Conservation (phyloP, 345 rosid genomes). For the Gossypium australe region DNA sequence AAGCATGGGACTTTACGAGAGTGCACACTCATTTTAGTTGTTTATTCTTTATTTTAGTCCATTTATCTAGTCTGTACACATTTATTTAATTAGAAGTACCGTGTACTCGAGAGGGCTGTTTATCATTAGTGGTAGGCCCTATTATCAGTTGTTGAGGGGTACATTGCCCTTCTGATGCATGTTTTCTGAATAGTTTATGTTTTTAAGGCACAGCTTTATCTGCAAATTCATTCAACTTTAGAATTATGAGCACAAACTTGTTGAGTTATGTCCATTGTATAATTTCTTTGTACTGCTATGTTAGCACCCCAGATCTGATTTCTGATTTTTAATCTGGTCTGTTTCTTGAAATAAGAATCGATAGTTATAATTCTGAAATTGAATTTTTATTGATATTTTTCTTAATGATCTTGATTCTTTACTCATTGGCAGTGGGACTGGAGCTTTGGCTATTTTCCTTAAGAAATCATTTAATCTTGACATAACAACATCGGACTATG, state of each 20-base stretch:
- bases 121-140: not conserved
- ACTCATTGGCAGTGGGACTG: conserved; percentile 68
- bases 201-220: not conserved
- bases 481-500: conserved; percentile 81
- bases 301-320: not conserved
- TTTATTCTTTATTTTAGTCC: not conserved
- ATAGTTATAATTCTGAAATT: not conserved
- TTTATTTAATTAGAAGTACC: not conserved
- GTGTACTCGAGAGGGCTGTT: not conserved
- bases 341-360: not conserved
- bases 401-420: conserved; percentile 8
- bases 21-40: not conserved
- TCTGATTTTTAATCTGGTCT: not conserved
- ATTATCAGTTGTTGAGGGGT: not conserved
- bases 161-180: not conserved
- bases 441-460: conserved; percentile 90
- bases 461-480: conserved; percentile 56
- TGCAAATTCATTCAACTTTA: not conserved
- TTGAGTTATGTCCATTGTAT: not conserved
- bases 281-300: not conserved
- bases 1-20: not conserved
- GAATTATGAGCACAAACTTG: not conserved
- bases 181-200: not conserved
- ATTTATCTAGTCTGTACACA: not conserved
- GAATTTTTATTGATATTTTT: conserved; percentile 1